These are phyloP conservation scores for Syzygium grande DNA, from an alignment of 345 rosid species.

Conservation along the genomic window DNA sequence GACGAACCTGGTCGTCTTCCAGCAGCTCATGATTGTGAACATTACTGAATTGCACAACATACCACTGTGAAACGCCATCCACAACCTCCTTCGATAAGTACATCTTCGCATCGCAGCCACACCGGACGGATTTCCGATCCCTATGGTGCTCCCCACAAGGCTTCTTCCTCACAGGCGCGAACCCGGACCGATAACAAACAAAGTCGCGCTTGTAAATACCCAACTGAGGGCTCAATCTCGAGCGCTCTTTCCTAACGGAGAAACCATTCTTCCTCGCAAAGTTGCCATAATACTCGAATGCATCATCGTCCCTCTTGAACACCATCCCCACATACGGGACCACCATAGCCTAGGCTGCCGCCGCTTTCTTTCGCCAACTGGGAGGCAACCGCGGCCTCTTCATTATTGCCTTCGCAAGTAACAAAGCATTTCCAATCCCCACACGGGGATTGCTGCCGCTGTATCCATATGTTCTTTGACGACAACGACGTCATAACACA, in stretches of 20 bases:
- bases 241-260: slow-evolving; percentile 83
- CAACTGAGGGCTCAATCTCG: slow-evolving; percentile 77
- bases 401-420: slow-evolving; percentile 55
- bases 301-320: slow-evolving; percentile 69
- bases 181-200: slow-evolving; percentile 93
- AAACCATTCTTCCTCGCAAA: slow-evolving; percentile 87
- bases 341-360: slow-evolving; percentile 31
- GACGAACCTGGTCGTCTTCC: slow-evolving; percentile 88
- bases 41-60: slow-evolving; percentile 84
- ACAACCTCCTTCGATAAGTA: slow-evolving; percentile 73
- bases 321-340: slow-evolving; percentile 83
- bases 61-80: slow-evolving; percentile 67
- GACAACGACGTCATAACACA: neutral
- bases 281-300: slow-evolving; percentile 72
- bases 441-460: slow-evolving; percentile 86
- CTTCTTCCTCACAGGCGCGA: slow-evolving; percentile 80
- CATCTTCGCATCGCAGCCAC: slow-evolving; percentile 90
- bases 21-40: slow-evolving; percentile 90
- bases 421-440: slow-evolving; percentile 93
- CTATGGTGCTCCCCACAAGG: slow-evolving; percentile 84
- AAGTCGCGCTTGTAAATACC: slow-evolving; percentile 87
- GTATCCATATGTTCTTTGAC: slow-evolving; percentile 61
- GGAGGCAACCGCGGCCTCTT: slow-evolving; percentile 22
- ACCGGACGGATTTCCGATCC: slow-evolving; percentile 81
- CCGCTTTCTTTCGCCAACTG: slow-evolving; percentile 34